Evolutionary conservation across 1,284 basidiomycete species (phyloP), one percentile per base, ranked within the genome.

Genomic region (Heliocybe sulcata): DNA sequence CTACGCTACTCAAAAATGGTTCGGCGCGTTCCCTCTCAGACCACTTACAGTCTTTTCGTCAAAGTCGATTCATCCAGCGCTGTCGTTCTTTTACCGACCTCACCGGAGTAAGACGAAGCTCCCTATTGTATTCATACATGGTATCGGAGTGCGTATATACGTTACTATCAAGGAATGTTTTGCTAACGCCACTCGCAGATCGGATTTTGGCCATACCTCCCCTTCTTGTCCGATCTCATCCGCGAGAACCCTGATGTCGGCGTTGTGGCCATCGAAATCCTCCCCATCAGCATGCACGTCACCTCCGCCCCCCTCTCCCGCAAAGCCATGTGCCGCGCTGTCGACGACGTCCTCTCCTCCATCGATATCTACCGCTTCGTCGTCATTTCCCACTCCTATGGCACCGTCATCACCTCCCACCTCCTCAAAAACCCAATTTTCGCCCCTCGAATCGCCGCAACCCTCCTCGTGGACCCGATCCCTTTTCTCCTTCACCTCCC

Each of bases 41-140:
- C 74, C 72, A 1, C 62, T 79, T 19, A 71, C 72, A 3, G 27
- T 76, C 0, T 65, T 82, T 35, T 83, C 81, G 8, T 65, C 61
- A 19, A 56, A 62, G 1, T 76, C 80, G 0, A 59, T 65, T 0
- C 64, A 70, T 19, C 63, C 70, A 1, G 62, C 74, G 2, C 60
- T 85, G 4, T 74, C 81, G 0, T 86, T 83, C 64, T 87, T 84
- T 84, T 79, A 81, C 63, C 75, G 80, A 1, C 81, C 81, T 0
- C 81, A 84, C 57, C 70, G 66, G 27, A 77, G 77, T 1, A 55
- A 55, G 10, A 71, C 70, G 2, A 78, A 76, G 58, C 68, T 70
- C 10, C 81, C 83, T 0, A 67, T 87, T 11, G 63, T 86, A 10
- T 84, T 87, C 61, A 63, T 87, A 0, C 84, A 87, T 56, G 85